Percentiles rank a stretch among this genome's conserved stretches.
Conservation (phyloP, 805 yeast genomes). For the Ogataea neopini region DNA sequence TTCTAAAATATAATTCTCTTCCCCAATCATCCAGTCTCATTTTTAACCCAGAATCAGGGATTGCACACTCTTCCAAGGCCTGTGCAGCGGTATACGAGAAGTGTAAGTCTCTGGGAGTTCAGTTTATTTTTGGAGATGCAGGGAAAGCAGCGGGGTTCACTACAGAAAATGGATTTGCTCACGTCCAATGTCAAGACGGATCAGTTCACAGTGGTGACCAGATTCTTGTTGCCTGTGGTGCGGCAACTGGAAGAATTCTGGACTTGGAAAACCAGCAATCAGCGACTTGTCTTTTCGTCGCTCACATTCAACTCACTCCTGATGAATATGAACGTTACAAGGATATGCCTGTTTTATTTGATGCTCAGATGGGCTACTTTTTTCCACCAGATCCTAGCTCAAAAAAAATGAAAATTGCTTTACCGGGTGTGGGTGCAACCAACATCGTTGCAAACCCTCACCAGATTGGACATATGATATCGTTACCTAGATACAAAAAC, state of each 20-base stretch:
- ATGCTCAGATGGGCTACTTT: constrained; percentile 44
- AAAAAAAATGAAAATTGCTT: constrained; percentile 39
- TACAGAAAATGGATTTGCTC: constrained; percentile 9
- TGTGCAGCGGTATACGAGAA: constrained; percentile 23
- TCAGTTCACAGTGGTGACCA: constrained; percentile 18
- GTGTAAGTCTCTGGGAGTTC: constrained; percentile 21
- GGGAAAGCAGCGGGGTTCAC: constrained; percentile 16
- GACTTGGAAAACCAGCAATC: constrained; percentile 15
- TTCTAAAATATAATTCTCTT: not conserved
- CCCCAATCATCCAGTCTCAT: constrained; percentile 8
- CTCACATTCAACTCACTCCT: constrained; percentile 39
- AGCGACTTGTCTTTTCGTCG: constrained; percentile 36
- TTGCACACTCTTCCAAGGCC: constrained; percentile 32
- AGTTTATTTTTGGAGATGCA: constrained; percentile 23
- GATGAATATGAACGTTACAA: constrained; percentile 38
- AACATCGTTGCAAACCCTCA: constrained; percentile 31
- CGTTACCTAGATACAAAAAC: constrained; percentile 30
- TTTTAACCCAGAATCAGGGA: constrained; percentile 33
- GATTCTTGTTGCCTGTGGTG: constrained; percentile 40
- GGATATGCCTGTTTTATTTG: constrained; percentile 44
- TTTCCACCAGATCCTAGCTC: constrained; percentile 47
- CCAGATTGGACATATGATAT: constrained; percentile 22
- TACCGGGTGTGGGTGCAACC: constrained; percentile 33
- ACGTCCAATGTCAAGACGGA: too few species aligned
- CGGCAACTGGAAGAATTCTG: constrained; percentile 37